Base-by-base conservation (phyloP, 2,329 filamentous ascomycete genomes). In the Penicillium aurantiogriseum region DNA sequence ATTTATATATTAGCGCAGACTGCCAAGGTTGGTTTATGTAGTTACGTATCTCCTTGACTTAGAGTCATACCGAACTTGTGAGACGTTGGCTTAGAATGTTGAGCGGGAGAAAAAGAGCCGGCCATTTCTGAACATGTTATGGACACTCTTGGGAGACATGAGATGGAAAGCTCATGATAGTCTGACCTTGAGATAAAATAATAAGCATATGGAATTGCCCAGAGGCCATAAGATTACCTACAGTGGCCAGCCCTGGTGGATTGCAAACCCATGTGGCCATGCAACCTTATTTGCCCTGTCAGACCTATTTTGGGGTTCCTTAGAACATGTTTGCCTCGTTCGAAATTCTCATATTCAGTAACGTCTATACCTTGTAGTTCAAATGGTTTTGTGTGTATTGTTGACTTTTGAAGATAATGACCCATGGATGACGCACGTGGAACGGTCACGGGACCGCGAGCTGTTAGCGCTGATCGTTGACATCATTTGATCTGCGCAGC, bases 391-490 rank as follows among this genome's bases (percentile, higher is more conserved):
- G 13, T 23, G 4, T 25, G 25, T 1, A 27, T 33, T 45, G 5
- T 43, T n/a, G 44, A 49, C 11, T 13, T 17, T n/a, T 1, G 25
- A 31, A 25, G 33, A 15, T 23, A 23, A 35, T 55, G 29, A 39
- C n/a, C 36, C 36, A 19, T 11, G 36, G 36, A 55, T 50, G 54
- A 56, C 42, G 33, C 43, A 31, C 27, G 29, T 42, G 29, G 39
- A 17, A 11, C 3, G 42, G 56, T 64, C 62, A 64, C 62, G 62
- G 60, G 63, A 43, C 47, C 45, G 8, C n/a, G 21, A 31, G 9
- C 25, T 15, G 6, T 33, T 25, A 29, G n/a, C 42, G 8, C 23
- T 36, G 35, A 21, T n/a, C 11, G 5, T 50, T 36, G 52, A 51
- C 29, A 54, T 50, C 21, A 38, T 23, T 17, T 23, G n/a, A 13